Evolutionary conservation across 2,329 filamentous ascomycete genomes (phyloP).

Genomic region (Aspergillus vadensis): DNA sequence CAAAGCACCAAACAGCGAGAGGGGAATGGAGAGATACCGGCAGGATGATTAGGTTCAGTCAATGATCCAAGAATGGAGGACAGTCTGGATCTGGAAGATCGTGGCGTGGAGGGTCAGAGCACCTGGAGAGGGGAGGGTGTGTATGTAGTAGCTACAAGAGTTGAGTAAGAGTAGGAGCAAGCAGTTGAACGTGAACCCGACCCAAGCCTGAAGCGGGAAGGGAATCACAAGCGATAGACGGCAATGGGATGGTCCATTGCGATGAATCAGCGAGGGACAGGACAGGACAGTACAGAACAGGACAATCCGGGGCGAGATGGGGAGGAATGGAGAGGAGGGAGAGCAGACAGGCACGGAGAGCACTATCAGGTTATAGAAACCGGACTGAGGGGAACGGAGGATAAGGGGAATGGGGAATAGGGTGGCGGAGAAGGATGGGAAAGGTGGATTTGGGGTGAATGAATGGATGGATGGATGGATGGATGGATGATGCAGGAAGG

Average conservation of each 20-base stretch:
- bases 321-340: background rate
- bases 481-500: slow-evolving; percentile 6
- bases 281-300: background rate
- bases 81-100: slow-evolving; percentile 4
- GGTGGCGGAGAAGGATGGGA: background rate
- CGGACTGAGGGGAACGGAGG: slow-evolving; percentile 1
- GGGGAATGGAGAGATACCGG: background rate
- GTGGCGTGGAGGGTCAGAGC: slow-evolving; percentile 7
- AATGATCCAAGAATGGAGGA: background rate
- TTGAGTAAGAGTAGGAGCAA: background rate
- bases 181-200: slow-evolving; percentile 11
- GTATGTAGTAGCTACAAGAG: background rate
- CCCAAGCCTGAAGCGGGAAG: slow-evolving; percentile 17
- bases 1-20: no score
- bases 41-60: background rate
- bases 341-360: background rate
- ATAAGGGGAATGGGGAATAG: slow-evolving; percentile 1
- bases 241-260: slow-evolving; percentile 16
- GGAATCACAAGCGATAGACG: slow-evolving; percentile 20
- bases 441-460: background rate
- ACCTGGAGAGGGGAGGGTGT: background rate
- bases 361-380: slow-evolving; percentile 9
- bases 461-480: background rate
- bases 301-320: background rate
- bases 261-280: background rate